Evolutionary conservation across 2,329 filamentous ascomycete genomes (phyloP).

Genomic region (Paecilomyces dactylethromorphus): DNA sequence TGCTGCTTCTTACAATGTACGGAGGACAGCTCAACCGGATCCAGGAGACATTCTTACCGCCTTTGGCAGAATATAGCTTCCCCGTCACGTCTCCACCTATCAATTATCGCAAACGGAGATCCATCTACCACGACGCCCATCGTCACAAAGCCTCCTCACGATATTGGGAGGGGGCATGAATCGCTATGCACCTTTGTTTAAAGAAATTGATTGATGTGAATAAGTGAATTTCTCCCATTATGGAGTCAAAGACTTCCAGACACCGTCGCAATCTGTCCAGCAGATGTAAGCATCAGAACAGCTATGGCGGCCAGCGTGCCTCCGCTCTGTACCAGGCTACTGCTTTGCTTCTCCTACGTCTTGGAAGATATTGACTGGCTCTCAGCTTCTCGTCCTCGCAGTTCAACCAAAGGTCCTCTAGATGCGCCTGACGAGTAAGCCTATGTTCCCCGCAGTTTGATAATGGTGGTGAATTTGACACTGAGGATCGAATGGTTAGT

Average conservation of each 20-base stretch:
- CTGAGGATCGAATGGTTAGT: conserved; percentile 11
- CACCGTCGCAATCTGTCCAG: conserved; percentile 30
- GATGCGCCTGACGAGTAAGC: conserved; percentile 64
- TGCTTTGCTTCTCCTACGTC: not conserved
- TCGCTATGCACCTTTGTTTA: not conserved
- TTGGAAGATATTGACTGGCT: conserved; percentile 3
- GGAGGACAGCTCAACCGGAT: conserved; percentile 22
- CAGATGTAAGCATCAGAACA: conserved; percentile 22
- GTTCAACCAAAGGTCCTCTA: conserved; percentile 68
- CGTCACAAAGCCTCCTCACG: not conserved
- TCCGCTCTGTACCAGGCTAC: not conserved
- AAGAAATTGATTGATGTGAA: not conserved
- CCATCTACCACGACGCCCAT: not conserved
- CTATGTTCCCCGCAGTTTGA: not conserved
- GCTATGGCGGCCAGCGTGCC: not conserved
- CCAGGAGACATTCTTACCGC: conserved; percentile 17
- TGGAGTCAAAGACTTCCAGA: conserved; percentile 16
- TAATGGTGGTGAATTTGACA: not conserved
- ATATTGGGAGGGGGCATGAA: not conserved
- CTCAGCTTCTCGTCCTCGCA: conserved; percentile 34
- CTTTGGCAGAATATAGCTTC: conserved; percentile 18
- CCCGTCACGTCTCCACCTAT: conserved; percentile 4
- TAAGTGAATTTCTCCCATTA: conserved; percentile 2
- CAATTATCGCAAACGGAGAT: conserved; percentile 13
- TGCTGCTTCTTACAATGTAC: conserved; percentile 10